A percentile compares a stretch with the other conserved stretches of the same genome.
phyloP scores from a whole-genome alignment of 805 yeast genomes.

The Clavispora vitiphila region DNA sequence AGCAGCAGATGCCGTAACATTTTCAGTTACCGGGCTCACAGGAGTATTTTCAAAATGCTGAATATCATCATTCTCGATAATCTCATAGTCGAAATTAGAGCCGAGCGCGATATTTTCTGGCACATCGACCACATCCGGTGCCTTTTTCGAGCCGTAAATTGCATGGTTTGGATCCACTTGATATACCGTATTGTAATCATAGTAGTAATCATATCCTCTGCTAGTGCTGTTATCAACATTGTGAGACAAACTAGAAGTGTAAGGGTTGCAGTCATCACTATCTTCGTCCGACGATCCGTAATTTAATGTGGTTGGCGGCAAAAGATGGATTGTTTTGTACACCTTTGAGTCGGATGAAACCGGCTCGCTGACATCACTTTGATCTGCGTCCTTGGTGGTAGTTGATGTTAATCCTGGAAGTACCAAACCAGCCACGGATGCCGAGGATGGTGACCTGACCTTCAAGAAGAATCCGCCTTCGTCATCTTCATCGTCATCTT shows the following conservation, averaged over 20 bases:
- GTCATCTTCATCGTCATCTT: slow-evolving; percentile 47
- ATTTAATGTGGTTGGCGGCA: slow-evolving; percentile 86
- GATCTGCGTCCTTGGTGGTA: slow-evolving; percentile 7
- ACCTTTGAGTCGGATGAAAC: slow-evolving; percentile 26
- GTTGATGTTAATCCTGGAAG: slow-evolving; percentile 14
- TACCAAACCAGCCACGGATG: slow-evolving; percentile 15
- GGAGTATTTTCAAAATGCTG: slow-evolving; percentile 2
- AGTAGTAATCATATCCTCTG: slow-evolving; percentile 72
- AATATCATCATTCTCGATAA: slow-evolving; percentile 23
- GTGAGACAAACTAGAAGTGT: slow-evolving; percentile 58
- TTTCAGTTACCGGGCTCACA: neutral
- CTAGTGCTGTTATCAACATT: slow-evolving; percentile 56
- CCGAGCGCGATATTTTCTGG: slow-evolving; percentile 43
- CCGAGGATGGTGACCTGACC: slow-evolving; percentile 41
- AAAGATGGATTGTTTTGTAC: slow-evolving; percentile 60
- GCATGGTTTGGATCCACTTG: slow-evolving; percentile 45
- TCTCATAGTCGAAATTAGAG: slow-evolving; percentile 35
- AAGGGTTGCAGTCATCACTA: slow-evolving; percentile 52
- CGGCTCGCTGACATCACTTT: slow-evolving; percentile 24
- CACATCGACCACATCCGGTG: slow-evolving; percentile 41
- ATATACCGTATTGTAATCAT: slow-evolving; percentile 77
- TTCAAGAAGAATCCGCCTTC: slow-evolving; percentile 67
- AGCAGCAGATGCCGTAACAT: neutral
- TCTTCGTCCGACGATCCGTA: slow-evolving; percentile 61
- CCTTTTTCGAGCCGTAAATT: slow-evolving; percentile 26